Conservation (phyloP, 352 stramenopile genomes). For the Phytophthora europaea region DNA sequence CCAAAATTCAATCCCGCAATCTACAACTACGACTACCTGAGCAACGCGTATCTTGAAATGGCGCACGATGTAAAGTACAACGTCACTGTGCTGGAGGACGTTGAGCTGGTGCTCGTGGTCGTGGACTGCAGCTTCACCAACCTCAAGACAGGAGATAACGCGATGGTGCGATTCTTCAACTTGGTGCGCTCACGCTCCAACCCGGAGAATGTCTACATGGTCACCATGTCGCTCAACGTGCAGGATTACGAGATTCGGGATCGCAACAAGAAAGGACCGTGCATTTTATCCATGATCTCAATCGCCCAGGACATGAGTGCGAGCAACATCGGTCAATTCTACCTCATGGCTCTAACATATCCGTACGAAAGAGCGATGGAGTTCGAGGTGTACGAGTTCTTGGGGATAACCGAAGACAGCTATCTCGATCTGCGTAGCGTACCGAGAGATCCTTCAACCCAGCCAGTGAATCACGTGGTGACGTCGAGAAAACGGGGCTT, state of each 20-base stretch:
- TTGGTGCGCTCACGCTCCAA: slow-evolving; percentile 28
- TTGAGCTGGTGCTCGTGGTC: slow-evolving; percentile 49
- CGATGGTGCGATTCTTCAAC: slow-evolving; percentile 41
- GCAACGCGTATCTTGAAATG: slow-evolving; percentile 35
- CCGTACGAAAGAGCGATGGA: slow-evolving; percentile 39
- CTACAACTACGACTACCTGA: slow-evolving; percentile 49
- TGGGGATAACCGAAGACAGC: slow-evolving; percentile 25
- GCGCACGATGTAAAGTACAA: slow-evolving; percentile 41
- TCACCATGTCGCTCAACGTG: slow-evolving; percentile 40
- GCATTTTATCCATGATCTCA: slow-evolving; percentile 34
- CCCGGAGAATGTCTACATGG: slow-evolving; percentile 24
- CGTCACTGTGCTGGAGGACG: slow-evolving; percentile 39
- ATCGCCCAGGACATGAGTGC: slow-evolving; percentile 32
- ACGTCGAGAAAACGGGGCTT: slow-evolving; percentile 43
- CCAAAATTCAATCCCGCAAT: slow-evolving; percentile 34
- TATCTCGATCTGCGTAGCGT: slow-evolving; percentile 33
- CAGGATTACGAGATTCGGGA: slow-evolving; percentile 42
- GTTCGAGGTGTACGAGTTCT: slow-evolving; percentile 43
- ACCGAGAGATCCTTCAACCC: slow-evolving; percentile 6
- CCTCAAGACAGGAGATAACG: slow-evolving; percentile 28
- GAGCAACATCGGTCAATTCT: slow-evolving; percentile 17
- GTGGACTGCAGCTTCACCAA: slow-evolving; percentile 52
- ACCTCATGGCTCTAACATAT: slow-evolving; percentile 38
- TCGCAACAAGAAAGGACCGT: slow-evolving; percentile 30
- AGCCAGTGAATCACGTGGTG: slow-evolving; percentile 35